phyloP scores from a whole-genome alignment of 2,329 filamentous ascomycete genomes.

The Trichoderma cornu-damae region DNA sequence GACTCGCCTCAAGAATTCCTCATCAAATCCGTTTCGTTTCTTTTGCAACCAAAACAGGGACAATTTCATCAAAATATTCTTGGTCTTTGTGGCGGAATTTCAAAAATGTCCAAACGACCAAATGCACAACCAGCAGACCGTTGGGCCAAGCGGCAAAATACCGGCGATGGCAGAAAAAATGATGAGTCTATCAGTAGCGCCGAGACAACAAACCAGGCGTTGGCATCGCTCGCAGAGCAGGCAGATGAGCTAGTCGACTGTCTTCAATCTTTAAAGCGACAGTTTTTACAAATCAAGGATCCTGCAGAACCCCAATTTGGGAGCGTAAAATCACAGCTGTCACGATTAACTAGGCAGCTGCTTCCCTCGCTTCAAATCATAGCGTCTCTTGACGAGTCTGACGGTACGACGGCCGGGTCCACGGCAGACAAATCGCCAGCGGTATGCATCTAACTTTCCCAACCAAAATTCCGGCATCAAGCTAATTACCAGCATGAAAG shows the following conservation, averaged over 20 bases:
- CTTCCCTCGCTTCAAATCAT: constrained; percentile 27
- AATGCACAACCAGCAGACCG: background rate
- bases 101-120: constrained; percentile 39
- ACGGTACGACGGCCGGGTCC: background rate
- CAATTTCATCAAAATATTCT: background rate
- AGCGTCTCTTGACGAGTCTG: background rate
- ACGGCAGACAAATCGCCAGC: background rate
- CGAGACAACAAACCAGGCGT: constrained; percentile 3
- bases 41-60: background rate
- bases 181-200: background rate
- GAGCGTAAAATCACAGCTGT: constrained; percentile 19
- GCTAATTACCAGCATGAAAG: background rate
- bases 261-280: constrained; percentile 33
- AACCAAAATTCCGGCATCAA: too few species aligned
- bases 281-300: constrained; percentile 22
- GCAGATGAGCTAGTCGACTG: constrained; percentile 38
- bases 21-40: background rate
- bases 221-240: constrained; percentile 13
- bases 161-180: background rate
- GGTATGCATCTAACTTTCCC: background rate
- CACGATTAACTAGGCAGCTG: constrained; percentile 24
- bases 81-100: background rate
- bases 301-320: background rate
- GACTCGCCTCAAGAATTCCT: background rate
- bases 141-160: constrained; percentile 18